Conservation (phyloP, 129 eudicot species). For the Lactuca sativa region DNA sequence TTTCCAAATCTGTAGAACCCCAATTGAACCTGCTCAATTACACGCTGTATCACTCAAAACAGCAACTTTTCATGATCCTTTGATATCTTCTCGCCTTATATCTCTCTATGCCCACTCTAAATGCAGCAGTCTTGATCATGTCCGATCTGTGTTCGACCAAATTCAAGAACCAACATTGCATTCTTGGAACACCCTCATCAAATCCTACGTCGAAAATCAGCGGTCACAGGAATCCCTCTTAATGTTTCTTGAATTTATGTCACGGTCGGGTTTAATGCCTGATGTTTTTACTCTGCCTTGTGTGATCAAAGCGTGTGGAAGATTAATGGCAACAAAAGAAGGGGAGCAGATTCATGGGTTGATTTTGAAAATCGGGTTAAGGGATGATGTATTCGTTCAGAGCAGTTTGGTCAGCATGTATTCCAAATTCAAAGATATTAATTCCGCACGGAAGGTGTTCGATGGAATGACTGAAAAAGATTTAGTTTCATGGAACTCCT, state of each 20-base stretch:
- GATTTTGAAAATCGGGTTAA: constrained; percentile 40
- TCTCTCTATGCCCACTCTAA: constrained; percentile 32
- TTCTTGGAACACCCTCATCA: constrained; percentile 47
- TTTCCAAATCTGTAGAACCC: constrained; percentile 26
- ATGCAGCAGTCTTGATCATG: constrained; percentile 24
- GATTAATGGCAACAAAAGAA: constrained; percentile 36
- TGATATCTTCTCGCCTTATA: constrained; percentile 37
- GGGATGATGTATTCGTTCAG: constrained; percentile 38
- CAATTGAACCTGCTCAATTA: constrained; percentile 37
- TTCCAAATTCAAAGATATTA: constrained; percentile 39
- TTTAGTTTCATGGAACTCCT: constrained; percentile 41
- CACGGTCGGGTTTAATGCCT: constrained; percentile 27
- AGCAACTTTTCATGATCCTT: constrained; percentile 28
- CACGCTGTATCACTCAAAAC: constrained; percentile 42
- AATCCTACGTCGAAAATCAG: constrained; percentile 37
- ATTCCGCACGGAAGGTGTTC: constrained; percentile 41
- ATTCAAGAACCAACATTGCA: constrained; percentile 32
- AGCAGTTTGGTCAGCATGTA: constrained; percentile 55
- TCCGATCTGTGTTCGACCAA: constrained; percentile 34
- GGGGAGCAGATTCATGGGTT: constrained; percentile 56
- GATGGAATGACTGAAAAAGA: constrained; percentile 38
- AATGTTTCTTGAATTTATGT: constrained; percentile 29
- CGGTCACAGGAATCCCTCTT: constrained; percentile 39
- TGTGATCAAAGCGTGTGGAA: constrained; percentile 46
- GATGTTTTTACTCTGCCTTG: constrained; percentile 36